A percentile compares a stretch with the other conserved stretches of the same genome.
phyloP scores from a whole-genome alignment of 805 yeast species.

The Yarrowia hollandica region DNA sequence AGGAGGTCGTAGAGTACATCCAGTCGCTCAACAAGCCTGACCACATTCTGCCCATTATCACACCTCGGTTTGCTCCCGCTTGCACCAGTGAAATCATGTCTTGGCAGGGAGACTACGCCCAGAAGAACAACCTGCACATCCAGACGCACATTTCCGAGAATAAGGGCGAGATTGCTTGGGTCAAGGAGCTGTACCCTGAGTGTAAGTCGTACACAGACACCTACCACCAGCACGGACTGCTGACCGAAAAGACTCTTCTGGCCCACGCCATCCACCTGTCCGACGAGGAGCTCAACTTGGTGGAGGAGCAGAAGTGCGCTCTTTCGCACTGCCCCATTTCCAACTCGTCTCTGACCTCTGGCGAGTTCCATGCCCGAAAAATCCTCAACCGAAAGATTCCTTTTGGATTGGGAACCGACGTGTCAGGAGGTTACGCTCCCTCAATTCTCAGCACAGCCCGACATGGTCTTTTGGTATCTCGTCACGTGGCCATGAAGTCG shows the following conservation, averaged over 20 bases:
- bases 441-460: slow-evolving; percentile 65
- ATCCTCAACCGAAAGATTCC: slow-evolving; percentile 64
- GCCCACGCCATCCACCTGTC: slow-evolving; percentile 87
- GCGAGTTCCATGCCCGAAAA: slow-evolving; percentile 81
- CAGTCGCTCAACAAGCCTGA: slow-evolving; percentile 51
- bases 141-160: slow-evolving; percentile 95
- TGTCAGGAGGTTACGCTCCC: slow-evolving; percentile 74
- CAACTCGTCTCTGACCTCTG: slow-evolving; percentile 83
- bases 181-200: slow-evolving; percentile 69
- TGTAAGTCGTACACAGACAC: slow-evolving; percentile 70
- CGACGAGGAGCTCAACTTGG: slow-evolving; percentile 60
- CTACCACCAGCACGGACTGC: slow-evolving; percentile 61
- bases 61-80: slow-evolving; percentile 93
- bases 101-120: slow-evolving; percentile 62
- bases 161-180: slow-evolving; percentile 70
- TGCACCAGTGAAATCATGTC: slow-evolving; percentile 65
- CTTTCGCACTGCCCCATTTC: slow-evolving; percentile 93
- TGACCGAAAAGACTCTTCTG: slow-evolving; percentile 67
- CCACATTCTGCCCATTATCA: slow-evolving; percentile 69
- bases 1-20: slow-evolving; percentile 58
- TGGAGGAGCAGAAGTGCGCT: slow-evolving; percentile 60
- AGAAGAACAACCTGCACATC: slow-evolving; percentile 54
- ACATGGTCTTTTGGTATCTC: slow-evolving; percentile 69
- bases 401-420: slow-evolving; percentile 79
- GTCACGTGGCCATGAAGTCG: slow-evolving; percentile 64